Percentiles rank a stretch among this genome's conserved stretches.
These are phyloP conservation scores for Aegilops speltoides DNA, from an alignment of 176 grass and related monocot species.

Conservation along the genomic window DNA sequence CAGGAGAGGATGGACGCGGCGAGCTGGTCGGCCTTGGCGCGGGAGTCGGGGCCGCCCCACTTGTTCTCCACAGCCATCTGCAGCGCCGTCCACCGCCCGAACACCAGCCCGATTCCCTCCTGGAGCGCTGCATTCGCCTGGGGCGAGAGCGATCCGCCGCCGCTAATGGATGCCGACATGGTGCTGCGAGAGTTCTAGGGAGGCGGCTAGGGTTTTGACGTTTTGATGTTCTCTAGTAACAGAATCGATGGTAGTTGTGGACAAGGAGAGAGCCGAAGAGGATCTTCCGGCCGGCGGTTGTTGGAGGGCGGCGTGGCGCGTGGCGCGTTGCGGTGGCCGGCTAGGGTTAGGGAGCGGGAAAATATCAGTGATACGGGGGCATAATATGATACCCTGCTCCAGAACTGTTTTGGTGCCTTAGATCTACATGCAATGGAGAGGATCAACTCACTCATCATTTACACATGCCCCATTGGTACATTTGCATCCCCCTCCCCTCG, in stretches of 20 bases:
- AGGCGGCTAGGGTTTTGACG: background rate
- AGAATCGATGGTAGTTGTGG: background rate
- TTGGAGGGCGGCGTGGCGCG: background rate
- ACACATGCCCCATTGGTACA: too few species aligned
- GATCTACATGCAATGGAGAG: too few species aligned
- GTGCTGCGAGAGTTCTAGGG: background rate
- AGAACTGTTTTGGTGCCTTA: too few species aligned
- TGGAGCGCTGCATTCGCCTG: too few species aligned
- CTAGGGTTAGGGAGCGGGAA: too few species aligned
- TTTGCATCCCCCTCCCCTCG: too few species aligned
- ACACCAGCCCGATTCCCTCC: slow-evolving; percentile 28
- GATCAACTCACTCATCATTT: too few species aligned
- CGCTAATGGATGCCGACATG: too few species aligned
- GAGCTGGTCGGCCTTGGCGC: slow-evolving; percentile 60
- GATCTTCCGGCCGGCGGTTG: background rate
- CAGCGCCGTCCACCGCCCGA: slow-evolving; percentile 73
- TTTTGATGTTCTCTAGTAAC: background rate
- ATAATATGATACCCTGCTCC: too few species aligned
- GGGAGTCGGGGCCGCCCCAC: slow-evolving; percentile 73
- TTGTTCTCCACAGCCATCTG: slow-evolving; percentile 80
- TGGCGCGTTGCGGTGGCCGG: too few species aligned
- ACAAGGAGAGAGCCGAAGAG: background rate
- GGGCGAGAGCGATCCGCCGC: too few species aligned
- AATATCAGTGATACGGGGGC: too few species aligned
- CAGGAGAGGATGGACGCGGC: slow-evolving; percentile 54